Evolutionary conservation across 495 filamentous ascomycete species (phyloP), one percentile per base, ranked within the genome.

Genomic region (Penicillium simplicissimum): DNA sequence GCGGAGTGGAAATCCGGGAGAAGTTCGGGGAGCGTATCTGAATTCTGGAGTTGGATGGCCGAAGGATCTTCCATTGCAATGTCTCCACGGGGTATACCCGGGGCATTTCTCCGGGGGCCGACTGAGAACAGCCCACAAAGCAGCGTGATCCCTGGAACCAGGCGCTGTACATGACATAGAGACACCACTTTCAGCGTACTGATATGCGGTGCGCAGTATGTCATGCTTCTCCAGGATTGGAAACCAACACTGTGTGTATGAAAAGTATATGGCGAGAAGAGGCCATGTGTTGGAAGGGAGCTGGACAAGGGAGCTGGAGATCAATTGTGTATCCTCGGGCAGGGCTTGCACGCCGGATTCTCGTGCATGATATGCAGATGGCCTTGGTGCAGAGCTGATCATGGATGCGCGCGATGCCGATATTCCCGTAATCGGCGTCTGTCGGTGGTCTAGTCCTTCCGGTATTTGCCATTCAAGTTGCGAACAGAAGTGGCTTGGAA

Each of bases 211-310:
- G 37, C 80, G 79, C 34, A 85, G 73, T 15, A 90, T 74, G 58
- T 85, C 84, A 62, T 89, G 84, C 65, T 89, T 90, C 60, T 90
- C 87, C 21, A 87, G 74, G 51, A 92, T 88, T 8, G 89, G 89
- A 36, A 91, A 82, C 88, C 88, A 92, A 33, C 80, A 83, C 69
- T 90, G 86, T 0, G 88, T 91, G 62, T 88, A 90, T 11, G 88
- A 85, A 65, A 90, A 90, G 68, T 90, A 90, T 3, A 89, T 81
- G 59, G 91, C 87, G 33, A 92, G 75, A 8, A 92, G 76, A 71
- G 88, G 51, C 81, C 75, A 74, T 73, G 84, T 62, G 72, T 81
- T 71, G 67, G 79, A 49, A 61, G 81, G 58, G 65, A 79, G 68
- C 74, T 76, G 64, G 70, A 77, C 48, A 19, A 63, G 47, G 21